Conservation (phyloP, 2,329 filamentous ascomycete genomes). For the Dactylonectria macrodidyma region DNA sequence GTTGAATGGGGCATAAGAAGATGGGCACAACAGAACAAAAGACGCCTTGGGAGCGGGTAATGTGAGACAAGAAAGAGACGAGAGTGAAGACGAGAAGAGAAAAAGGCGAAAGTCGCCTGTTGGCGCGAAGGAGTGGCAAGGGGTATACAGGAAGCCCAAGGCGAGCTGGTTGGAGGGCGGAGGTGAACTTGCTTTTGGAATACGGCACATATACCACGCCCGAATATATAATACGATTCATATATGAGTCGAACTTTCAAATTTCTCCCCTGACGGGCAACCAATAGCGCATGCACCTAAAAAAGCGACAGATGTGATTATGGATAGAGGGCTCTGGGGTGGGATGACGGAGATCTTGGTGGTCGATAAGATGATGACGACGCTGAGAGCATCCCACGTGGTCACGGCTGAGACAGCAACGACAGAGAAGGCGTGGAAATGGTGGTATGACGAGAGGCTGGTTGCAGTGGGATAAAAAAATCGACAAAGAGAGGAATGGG, state of each 20-base stretch:
- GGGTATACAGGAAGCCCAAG: constrained; percentile 7
- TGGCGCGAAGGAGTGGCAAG: constrained; percentile 9
- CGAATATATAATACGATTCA: constrained; percentile 27
- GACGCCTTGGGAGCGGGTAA: constrained; percentile 18
- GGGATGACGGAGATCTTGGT: neutral
- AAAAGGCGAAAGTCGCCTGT: neutral
- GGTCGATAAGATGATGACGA: neutral
- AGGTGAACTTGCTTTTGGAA: neutral
- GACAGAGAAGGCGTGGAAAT: neutral
- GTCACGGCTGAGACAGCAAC: neutral
- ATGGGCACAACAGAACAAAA: constrained; percentile 25
- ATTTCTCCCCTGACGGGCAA: neutral
- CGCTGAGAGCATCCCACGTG: neutral
- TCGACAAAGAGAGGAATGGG: neutral
- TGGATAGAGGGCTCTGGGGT: neutral
- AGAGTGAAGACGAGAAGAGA: constrained; percentile 2
- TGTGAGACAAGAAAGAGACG: constrained; percentile 21
- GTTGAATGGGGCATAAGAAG: constrained; percentile 8
- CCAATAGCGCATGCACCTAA: neutral
- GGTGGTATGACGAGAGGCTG: neutral
- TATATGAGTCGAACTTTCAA: constrained; percentile 14
- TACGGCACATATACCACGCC: constrained; percentile 2
- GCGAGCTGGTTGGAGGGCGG: neutral
- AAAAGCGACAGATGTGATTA: neutral
- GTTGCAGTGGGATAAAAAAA: neutral